Evolutionary conservation across 495 filamentous ascomycete species (phyloP).

Genomic region (Pseudotulostoma volvatum): DNA sequence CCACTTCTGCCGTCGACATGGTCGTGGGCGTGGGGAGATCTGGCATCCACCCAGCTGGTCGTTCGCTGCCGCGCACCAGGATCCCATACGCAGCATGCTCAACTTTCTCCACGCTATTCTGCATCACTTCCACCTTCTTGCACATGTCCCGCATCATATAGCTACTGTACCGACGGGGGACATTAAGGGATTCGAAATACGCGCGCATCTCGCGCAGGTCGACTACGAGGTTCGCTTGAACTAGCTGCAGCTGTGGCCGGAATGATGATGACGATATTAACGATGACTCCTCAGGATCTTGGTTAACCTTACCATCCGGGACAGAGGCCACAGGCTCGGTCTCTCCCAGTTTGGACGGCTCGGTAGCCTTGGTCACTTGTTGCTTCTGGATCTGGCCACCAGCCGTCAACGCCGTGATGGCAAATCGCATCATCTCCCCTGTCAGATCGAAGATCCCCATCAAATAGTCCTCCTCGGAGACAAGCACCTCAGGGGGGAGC

Average conservation of each 20-base stretch:
- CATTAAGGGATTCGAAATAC: conserved; percentile 53
- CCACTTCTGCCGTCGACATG: conserved; percentile 24
- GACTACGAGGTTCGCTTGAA: conserved; percentile 37
- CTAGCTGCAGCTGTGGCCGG: conserved; percentile 10
- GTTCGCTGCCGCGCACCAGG: conserved; percentile 68
- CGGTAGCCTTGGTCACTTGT: background rate
- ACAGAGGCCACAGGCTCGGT: background rate
- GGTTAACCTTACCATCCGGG: background rate
- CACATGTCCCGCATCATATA: conserved; percentile 43
- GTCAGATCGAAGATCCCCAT: conserved; percentile 85
- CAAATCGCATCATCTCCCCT: conserved; percentile 92
- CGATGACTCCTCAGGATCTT: background rate
- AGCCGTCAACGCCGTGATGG: conserved; percentile 46
- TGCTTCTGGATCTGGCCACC: conserved; percentile 7
- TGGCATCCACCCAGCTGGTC: conserved; percentile 85
- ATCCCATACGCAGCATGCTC: conserved; percentile 79
- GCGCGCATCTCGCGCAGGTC: conserved; percentile 63
- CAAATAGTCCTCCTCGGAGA: conserved; percentile 69
- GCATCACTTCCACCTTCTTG: conserved; percentile 80
- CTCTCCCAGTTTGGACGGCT: too few relatives aligned
- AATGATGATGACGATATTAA: background rate
- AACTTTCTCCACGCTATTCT: conserved; percentile 79
- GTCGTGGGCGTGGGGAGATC: conserved; percentile 40
- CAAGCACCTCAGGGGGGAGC: conserved; percentile 40
- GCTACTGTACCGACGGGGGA: conserved; percentile 16